Conservation (phyloP, 1,284 basidiomycete species). For the Puccinia hordei region DNA sequence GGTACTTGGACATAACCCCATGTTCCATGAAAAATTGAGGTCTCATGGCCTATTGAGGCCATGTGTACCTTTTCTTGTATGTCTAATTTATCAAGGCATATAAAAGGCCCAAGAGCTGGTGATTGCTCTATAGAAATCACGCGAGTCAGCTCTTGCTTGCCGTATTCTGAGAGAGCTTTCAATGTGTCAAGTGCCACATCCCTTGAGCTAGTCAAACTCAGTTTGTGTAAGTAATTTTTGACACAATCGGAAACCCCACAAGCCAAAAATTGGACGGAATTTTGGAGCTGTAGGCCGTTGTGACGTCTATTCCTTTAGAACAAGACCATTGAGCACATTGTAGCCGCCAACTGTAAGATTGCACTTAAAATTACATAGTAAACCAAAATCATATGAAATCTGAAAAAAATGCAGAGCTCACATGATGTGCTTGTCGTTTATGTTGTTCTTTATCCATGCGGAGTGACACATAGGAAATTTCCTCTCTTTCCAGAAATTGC, state of each 20-base stretch:
- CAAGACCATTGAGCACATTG: neutral
- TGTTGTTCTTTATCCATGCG: neutral
- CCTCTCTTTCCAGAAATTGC: neutral
- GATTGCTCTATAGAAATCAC: neutral
- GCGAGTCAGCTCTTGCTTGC: neutral
- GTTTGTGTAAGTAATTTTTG: neutral
- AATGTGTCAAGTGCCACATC: neutral
- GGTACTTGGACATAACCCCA: neutral
- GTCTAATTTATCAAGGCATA: slow-evolving; percentile 14
- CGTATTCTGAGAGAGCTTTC: neutral
- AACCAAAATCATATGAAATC: too few species aligned
- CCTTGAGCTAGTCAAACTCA: neutral
- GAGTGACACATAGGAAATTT: neutral
- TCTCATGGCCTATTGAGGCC: neutral
- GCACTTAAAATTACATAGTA: neutral
- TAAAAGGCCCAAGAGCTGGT: neutral
- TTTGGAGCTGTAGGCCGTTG: slow-evolving; percentile 4
- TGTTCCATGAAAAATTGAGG: neutral
- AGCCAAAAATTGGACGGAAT: neutral
- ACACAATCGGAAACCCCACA: neutral
- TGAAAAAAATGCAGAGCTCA: too few species aligned
- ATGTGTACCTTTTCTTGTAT: slow-evolving; percentile 4
- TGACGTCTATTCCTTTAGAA: neutral
- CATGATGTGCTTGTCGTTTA: neutral
- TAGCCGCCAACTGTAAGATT: neutral